Conservation (phyloP, 768 basidiomycete species). For the Saitozyma sp. region DNA sequence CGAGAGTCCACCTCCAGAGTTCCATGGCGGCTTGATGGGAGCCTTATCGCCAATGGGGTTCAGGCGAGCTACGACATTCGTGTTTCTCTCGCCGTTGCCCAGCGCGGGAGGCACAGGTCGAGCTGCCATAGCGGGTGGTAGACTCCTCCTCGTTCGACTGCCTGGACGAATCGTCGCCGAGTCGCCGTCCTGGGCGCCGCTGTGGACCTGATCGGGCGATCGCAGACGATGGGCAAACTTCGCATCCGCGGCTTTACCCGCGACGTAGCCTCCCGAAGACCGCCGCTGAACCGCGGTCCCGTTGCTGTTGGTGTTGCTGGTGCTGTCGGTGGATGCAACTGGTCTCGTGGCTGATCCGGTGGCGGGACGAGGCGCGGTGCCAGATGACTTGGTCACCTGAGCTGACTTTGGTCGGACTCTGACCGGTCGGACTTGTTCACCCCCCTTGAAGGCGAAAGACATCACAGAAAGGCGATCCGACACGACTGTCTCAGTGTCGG, state of each 20-base stretch:
- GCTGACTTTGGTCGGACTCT: conserved; percentile 11
- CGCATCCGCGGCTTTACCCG: conserved; percentile 60
- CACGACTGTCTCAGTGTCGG: conserved; percentile 40
- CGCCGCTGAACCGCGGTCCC: conserved; percentile 35
- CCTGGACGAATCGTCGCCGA: conserved; percentile 18
- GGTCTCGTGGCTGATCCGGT: conserved; percentile 1
- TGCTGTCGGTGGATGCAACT: conserved; percentile 61
- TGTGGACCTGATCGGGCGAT: conserved; percentile 53
- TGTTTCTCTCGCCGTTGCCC: too few relatives aligned
- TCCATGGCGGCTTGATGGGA: too few relatives aligned
- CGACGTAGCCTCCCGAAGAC: conserved; percentile 43
- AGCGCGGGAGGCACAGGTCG: too few relatives aligned
- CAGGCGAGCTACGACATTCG: too few relatives aligned
- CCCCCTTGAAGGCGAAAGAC: conserved; percentile 46
- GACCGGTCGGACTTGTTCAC: conserved; percentile 37
- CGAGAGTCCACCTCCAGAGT: too few relatives aligned
- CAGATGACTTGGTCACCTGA: too few relatives aligned
- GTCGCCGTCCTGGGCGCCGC: not conserved
- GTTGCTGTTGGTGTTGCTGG: conserved; percentile 58
- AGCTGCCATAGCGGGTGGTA: conserved; percentile 37
- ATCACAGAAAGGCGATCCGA: conserved; percentile 44
- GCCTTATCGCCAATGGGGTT: too few relatives aligned
- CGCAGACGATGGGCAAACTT: conserved; percentile 86
- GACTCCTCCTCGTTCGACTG: conserved; percentile 20
- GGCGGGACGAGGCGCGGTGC: not conserved